phyloP scores from a whole-genome alignment of 176 grass and related monocot genomes.

The Raddia distichophylla region DNA sequence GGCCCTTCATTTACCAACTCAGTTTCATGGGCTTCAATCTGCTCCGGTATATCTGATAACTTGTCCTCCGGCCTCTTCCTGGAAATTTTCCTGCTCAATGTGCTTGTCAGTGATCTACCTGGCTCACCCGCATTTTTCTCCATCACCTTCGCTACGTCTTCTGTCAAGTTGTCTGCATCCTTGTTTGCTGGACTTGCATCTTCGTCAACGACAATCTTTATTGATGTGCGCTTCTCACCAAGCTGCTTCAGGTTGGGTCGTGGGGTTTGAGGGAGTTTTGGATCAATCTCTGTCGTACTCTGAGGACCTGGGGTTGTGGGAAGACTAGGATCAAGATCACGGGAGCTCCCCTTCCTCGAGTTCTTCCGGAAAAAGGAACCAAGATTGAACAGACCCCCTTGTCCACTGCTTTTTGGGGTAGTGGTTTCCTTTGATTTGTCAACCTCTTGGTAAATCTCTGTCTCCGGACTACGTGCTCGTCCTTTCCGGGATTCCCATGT shows the following conservation, averaged over 20 bases:
- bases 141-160: slow-evolving; percentile 47
- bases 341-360: slow-evolving; percentile 47
- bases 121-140: slow-evolving; percentile 51
- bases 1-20: slow-evolving; percentile 40
- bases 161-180: slow-evolving; percentile 33
- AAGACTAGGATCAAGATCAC: slow-evolving; percentile 25
- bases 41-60: slow-evolving; percentile 27
- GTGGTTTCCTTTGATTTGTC: slow-evolving; percentile 40
- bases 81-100: slow-evolving; percentile 55
- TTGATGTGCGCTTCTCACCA: slow-evolving; percentile 56
- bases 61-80: slow-evolving; percentile 60
- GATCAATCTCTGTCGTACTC: slow-evolving; percentile 42
- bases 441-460: slow-evolving; percentile 50
- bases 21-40: slow-evolving; percentile 32
- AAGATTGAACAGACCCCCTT: slow-evolving; percentile 49
- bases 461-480: slow-evolving; percentile 56
- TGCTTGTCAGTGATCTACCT: slow-evolving; percentile 61
- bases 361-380: slow-evolving; percentile 55
- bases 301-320: slow-evolving; percentile 42
- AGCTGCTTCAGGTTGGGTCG: slow-evolving; percentile 49
- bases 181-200: slow-evolving; percentile 18
- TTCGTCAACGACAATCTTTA: slow-evolving; percentile 48
- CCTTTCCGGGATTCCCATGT: slow-evolving; percentile 93
- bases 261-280: slow-evolving; percentile 42
- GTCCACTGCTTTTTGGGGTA: slow-evolving; percentile 51